A percentile compares a stretch with the other conserved stretches of the same genome.
These are phyloP conservation scores for Papilionanthe hybrid DNA, from an alignment of 116 monocot genomes.

Conservation along the genomic window DNA sequence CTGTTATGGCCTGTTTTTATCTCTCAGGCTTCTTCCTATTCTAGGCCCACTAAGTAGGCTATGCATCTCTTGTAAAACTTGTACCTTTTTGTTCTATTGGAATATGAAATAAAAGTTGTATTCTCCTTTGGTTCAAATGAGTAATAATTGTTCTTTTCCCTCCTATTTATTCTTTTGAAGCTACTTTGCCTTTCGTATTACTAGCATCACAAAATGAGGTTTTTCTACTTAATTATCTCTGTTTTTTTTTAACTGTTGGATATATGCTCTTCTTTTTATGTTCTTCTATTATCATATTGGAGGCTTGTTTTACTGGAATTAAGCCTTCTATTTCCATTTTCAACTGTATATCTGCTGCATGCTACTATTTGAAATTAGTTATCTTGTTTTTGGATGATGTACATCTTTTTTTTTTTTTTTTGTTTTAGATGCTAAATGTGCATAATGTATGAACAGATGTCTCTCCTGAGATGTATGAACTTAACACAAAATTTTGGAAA, in stretches of 20 bases:
- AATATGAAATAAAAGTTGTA: too few species aligned
- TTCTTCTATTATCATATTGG: neutral
- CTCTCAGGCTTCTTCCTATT: too few species aligned
- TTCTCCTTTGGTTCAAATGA: neutral
- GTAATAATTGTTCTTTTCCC: neutral
- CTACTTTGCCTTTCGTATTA: neutral
- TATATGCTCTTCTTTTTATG: neutral
- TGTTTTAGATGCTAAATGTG: neutral
- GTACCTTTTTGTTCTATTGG: too few species aligned
- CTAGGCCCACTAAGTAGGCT: too few species aligned
- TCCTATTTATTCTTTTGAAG: neutral
- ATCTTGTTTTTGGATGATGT: neutral
- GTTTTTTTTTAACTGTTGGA: neutral
- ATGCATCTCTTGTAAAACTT: too few species aligned
- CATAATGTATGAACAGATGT: conserved; percentile 34
- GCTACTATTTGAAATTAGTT: neutral
- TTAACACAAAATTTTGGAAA: conserved; percentile 67
- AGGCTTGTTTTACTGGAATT: neutral
- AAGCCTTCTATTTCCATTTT: neutral
- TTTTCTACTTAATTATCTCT: neutral
- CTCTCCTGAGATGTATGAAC: conserved; percentile 42
- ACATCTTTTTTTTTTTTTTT: neutral
- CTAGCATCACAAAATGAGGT: neutral
- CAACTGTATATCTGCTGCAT: neutral
- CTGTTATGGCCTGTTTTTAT: too few species aligned